Percentiles rank a stretch among this genome's conserved stretches.
phyloP scores from a whole-genome alignment of 2,329 filamentous ascomycete genomes.

The Colletotrichum noveboracense region DNA sequence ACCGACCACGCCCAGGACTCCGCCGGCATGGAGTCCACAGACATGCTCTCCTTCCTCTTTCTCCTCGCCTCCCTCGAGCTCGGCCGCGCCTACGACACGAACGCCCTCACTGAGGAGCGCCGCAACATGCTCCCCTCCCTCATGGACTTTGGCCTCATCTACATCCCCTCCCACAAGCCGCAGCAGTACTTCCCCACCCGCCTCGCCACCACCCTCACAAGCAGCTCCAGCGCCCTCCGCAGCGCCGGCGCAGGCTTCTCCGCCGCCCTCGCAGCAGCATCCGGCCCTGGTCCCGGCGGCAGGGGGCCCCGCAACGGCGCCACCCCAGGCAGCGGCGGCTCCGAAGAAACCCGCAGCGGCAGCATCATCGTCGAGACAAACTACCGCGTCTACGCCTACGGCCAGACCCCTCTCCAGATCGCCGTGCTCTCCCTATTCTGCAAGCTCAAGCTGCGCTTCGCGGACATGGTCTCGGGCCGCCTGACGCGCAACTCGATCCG shows the following conservation, averaged over 20 bases:
- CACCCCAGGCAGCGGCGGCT: slow-evolving; percentile 35
- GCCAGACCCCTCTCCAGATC: slow-evolving; percentile 90
- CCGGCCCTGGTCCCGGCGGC: slow-evolving; percentile 22
- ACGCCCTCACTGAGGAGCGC: slow-evolving; percentile 81
- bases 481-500: slow-evolving; percentile 89
- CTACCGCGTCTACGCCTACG: slow-evolving; percentile 97
- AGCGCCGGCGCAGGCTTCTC: slow-evolving; percentile 72
- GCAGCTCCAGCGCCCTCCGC: slow-evolving; percentile 72
- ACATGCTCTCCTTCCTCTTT: slow-evolving; percentile 95
- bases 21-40: slow-evolving; percentile 82
- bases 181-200: slow-evolving; percentile 86
- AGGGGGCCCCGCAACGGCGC: slow-evolving; percentile 33
- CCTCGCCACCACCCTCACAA: slow-evolving; percentile 88
- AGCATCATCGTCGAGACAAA: slow-evolving; percentile 98
- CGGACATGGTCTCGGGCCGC: slow-evolving; percentile 91
- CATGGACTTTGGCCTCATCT: slow-evolving; percentile 91
- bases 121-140: slow-evolving; percentile 89
- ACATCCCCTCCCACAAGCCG: slow-evolving; percentile 64
- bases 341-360: slow-evolving; percentile 61
- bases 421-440: slow-evolving; percentile 91
- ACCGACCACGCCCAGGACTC: slow-evolving; percentile 64
- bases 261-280: slow-evolving; percentile 62
- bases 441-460: slow-evolving; percentile 87
- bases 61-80: slow-evolving; percentile 93
- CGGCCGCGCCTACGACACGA: slow-evolving; percentile 87